A percentile compares a stretch with the other conserved stretches of the same genome.
Conservation (phyloP, 1,139 yeast species). For the Geotrichum macrosporum region DNA sequence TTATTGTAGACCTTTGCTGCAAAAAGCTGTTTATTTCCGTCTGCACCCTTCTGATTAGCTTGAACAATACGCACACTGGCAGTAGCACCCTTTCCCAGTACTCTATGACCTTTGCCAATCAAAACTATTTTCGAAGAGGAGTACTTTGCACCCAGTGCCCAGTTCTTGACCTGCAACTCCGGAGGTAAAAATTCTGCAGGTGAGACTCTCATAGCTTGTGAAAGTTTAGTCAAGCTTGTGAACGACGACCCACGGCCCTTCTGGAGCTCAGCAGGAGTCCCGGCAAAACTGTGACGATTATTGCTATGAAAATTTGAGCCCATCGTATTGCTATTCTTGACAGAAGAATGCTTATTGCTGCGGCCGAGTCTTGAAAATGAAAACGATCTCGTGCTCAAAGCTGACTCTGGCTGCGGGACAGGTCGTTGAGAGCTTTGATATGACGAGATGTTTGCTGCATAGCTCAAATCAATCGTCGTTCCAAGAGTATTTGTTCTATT, state of each 20-base stretch:
- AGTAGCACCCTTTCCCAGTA: slow-evolving; percentile 22
- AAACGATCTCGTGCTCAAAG: slow-evolving; percentile 14
- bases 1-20: slow-evolving; percentile 72
- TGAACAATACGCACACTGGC: slow-evolving; percentile 20
- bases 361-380: slow-evolving; percentile 20
- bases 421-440: slow-evolving; percentile 21
- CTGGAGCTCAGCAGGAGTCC: too few relatives aligned
- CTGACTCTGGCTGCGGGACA: slow-evolving; percentile 16
- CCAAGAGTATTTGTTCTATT: slow-evolving; percentile 13
- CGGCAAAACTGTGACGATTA: slow-evolving; percentile 4
- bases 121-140: slow-evolving; percentile 13
- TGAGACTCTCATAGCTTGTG: slow-evolving; percentile 2
- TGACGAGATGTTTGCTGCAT: slow-evolving; percentile 15
- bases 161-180: slow-evolving; percentile 21
- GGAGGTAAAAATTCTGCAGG: slow-evolving; percentile 25
- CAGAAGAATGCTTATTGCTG: background rate
- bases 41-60: slow-evolving; percentile 17
- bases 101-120: slow-evolving; percentile 9
- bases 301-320: background rate
- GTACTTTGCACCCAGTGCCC: slow-evolving; percentile 25
- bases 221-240: background rate
- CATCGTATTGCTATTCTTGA: background rate
- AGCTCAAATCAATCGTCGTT: slow-evolving; percentile 19
- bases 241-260: too few relatives aligned
- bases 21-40: slow-evolving; percentile 36